phyloP scores from a whole-genome alignment of 257 asterid species.

The Misopates orontium region DNA sequence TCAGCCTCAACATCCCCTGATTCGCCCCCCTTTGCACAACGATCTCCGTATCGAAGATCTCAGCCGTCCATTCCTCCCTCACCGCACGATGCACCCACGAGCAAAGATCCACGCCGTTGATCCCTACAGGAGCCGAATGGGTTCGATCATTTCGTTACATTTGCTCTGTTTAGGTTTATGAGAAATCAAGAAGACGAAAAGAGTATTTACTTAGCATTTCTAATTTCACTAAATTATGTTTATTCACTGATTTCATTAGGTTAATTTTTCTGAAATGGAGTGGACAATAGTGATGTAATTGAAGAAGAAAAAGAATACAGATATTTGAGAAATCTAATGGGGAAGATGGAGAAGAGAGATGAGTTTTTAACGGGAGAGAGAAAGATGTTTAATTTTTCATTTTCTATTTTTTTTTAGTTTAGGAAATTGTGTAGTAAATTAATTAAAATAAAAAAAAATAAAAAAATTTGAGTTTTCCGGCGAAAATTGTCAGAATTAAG shows the following conservation, averaged over 20 bases:
- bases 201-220: too few species aligned
- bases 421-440: too few species aligned
- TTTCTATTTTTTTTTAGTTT: too few species aligned
- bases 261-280: slow-evolving; percentile 41
- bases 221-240: slow-evolving; percentile 18
- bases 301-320: slow-evolving; percentile 47
- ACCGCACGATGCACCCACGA: slow-evolving; percentile 81
- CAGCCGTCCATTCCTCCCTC: slow-evolving; percentile 94
- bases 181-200: too few species aligned
- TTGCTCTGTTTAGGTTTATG: neutral
- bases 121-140: slow-evolving; percentile 56
- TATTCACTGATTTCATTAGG: neutral
- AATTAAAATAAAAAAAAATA: too few species aligned
- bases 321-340: slow-evolving; percentile 29
- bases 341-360: too few species aligned
- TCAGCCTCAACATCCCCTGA: slow-evolving; percentile 60
- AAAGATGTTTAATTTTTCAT: too few species aligned
- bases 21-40: slow-evolving; percentile 63
- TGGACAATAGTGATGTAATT: slow-evolving; percentile 47
- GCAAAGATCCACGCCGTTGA: slow-evolving; percentile 63
- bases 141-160: neutral
- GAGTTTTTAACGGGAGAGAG: too few species aligned
- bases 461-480: too few species aligned
- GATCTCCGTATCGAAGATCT: slow-evolving; percentile 78
- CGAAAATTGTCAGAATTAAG: too few species aligned